A percentile compares a stretch with the other conserved stretches of the same genome.
Evolutionary conservation across 2,329 filamentous ascomycete genomes (phyloP).

Genomic region (Zymoseptoria crescenta): DNA sequence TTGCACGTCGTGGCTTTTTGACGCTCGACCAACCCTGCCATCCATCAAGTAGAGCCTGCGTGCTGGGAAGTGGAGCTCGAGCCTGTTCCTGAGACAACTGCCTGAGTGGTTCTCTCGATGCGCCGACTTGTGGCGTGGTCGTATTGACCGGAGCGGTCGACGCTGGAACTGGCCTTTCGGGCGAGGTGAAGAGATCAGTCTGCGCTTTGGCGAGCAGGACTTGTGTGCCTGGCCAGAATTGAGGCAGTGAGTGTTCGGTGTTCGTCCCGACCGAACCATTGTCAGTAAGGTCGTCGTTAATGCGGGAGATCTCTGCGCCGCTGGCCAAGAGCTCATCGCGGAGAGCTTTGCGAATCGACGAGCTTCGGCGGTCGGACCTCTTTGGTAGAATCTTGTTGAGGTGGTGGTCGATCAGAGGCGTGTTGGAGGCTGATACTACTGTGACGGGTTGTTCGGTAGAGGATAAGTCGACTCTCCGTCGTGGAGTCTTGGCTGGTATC

Average conservation of each 20-base stretch:
- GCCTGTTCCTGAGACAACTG: conserved; percentile 16
- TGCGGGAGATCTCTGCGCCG: conserved; percentile 17
- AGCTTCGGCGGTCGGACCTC: conserved; percentile 6
- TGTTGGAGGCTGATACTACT: conserved; percentile 1
- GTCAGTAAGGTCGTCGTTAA: not conserved
- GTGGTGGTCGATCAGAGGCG: conserved; percentile 14
- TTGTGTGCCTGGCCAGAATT: conserved; percentile 24
- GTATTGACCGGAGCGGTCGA: conserved; percentile 7
- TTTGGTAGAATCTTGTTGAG: conserved; percentile 12
- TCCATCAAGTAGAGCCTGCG: conserved; percentile 38
- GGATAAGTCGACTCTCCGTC: conserved; percentile 1
- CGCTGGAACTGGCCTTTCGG: conserved; percentile 14
- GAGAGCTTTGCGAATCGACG: conserved; percentile 17
- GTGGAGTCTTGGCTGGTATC: conserved; percentile 2
- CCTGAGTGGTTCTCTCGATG: conserved; percentile 18
- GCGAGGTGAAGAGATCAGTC: conserved; percentile 24
- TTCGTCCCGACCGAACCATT: not conserved
- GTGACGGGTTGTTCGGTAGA: not conserved
- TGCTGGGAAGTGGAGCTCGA: conserved; percentile 28
- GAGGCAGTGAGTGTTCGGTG: not conserved
- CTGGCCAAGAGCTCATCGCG: conserved; percentile 19
- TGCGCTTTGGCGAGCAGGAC: conserved; percentile 24
- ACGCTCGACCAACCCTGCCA: conserved; percentile 35
- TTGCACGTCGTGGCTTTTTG: conserved; percentile 30
- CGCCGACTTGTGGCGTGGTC: conserved; percentile 26